Evolutionary conservation across 148 eudicot genomes (phyloP).

Genomic region (Fallopia convolvulus): DNA sequence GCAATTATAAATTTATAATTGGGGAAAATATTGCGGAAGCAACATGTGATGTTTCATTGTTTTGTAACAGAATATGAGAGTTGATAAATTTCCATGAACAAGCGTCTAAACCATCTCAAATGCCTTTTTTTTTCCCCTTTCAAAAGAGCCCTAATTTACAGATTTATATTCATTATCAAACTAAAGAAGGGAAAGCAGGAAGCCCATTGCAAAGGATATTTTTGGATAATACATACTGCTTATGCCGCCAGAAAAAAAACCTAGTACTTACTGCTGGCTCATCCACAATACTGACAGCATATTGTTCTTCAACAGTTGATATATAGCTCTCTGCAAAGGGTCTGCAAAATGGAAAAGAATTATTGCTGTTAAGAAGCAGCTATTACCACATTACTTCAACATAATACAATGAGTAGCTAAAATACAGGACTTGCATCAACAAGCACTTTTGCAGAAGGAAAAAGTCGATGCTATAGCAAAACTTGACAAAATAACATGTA

Average conservation of each 20-base stretch:
- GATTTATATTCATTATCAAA: background rate
- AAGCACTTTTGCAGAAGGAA: too few species aligned
- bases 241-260: background rate
- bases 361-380: background rate
- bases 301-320: conserved; percentile 47
- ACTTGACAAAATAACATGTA: background rate
- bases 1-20: background rate
- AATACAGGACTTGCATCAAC: background rate
- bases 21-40: background rate
- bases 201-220: background rate
- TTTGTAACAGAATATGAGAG: background rate
- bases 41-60: background rate
- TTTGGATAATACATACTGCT: background rate
- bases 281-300: conserved; percentile 63
- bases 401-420: background rate
- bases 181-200: background rate
- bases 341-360: conserved; percentile 30
- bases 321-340: conserved; percentile 49
- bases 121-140: background rate
- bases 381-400: background rate
- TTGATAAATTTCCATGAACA: background rate
- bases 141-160: background rate
- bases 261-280: conserved; percentile 46
- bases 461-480: background rate
- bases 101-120: background rate